phyloP scores from a whole-genome alignment of 371 early-diverging fungal genomes.

The Mortierella sp. region DNA sequence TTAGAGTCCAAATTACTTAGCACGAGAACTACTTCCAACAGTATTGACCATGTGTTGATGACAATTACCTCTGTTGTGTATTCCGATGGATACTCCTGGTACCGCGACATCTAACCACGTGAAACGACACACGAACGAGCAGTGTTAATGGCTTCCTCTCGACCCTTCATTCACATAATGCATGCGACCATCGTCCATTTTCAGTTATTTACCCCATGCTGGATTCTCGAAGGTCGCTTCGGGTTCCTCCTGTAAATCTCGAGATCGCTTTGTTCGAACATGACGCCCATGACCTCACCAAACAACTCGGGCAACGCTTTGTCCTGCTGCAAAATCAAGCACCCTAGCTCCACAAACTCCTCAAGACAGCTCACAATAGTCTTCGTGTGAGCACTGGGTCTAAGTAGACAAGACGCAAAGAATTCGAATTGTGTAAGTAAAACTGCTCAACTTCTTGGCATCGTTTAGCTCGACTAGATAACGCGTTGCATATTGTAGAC shows the following conservation, averaged over 20 bases:
- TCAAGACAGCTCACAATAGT: constrained; percentile 25
- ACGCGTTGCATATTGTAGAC: background rate
- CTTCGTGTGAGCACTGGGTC: constrained; percentile 21
- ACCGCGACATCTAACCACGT: constrained; percentile 26
- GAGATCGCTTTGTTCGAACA: constrained; percentile 47
- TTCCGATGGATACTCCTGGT: constrained; percentile 35
- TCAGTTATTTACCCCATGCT: constrained; percentile 22
- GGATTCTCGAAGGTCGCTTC: constrained; percentile 41
- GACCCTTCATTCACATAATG: background rate
- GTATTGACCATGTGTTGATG: background rate
- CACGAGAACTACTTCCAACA: background rate
- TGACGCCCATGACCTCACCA: constrained; percentile 23
- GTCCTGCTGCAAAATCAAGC: constrained; percentile 35
- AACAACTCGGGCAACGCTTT: constrained; percentile 31
- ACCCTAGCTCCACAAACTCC: constrained; percentile 38
- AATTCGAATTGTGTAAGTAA: background rate
- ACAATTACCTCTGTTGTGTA: constrained; percentile 37
- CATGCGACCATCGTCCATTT: constrained; percentile 12
- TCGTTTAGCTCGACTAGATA: background rate
- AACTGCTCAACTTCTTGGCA: background rate
- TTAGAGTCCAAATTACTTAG: background rate
- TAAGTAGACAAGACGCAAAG: background rate
- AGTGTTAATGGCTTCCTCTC: too few species aligned
- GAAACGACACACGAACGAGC: background rate
- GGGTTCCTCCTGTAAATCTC: constrained; percentile 44